Percentiles rank a stretch among this genome's conserved stretches.
These are phyloP conservation scores for Nothophoma quercina DNA, from an alignment of 2,329 filamentous ascomycete genomes.

Conservation along the genomic window DNA sequence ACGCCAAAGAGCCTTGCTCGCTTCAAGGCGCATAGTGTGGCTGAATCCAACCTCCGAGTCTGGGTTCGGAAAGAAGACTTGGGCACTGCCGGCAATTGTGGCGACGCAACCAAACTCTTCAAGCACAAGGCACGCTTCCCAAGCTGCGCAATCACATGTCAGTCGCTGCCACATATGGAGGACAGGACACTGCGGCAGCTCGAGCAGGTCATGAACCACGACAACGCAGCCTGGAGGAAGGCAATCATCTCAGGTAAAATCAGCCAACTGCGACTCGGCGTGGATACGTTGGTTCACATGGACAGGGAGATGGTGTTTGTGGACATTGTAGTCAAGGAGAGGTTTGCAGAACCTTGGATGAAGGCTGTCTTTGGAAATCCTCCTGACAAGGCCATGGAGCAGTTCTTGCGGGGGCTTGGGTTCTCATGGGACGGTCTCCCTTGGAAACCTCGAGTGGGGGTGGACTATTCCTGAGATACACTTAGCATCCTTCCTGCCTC, in stretches of 20 bases:
- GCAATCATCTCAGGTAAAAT: conserved; percentile 18
- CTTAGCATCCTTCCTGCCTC: too few species aligned
- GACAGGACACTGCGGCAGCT: conserved; percentile 1
- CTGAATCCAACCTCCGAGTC: conserved; percentile 20
- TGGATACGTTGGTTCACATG: too few species aligned
- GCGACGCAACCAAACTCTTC: conserved; percentile 25
- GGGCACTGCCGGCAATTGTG: background rate
- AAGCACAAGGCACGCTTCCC: conserved; percentile 30
- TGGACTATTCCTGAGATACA: conserved; percentile 28
- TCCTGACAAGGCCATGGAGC: background rate
- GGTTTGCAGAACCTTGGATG: conserved; percentile 28
- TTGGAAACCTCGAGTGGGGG: conserved; percentile 15
- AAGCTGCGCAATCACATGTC: conserved; percentile 14
- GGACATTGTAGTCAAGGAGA: conserved; percentile 27
- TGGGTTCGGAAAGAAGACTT: conserved; percentile 20
- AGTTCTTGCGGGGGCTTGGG: background rate
- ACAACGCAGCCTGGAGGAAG: conserved; percentile 20
- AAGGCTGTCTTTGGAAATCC: background rate
- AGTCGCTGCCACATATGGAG: background rate
- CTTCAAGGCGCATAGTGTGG: background rate
- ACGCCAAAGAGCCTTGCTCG: conserved; percentile 1
- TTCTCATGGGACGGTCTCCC: background rate
- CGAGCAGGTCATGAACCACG: conserved; percentile 22
- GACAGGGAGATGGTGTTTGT: background rate
- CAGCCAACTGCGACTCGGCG: conserved; percentile 22